These are phyloP conservation scores for Aspergillus niger DNA, from an alignment of 2,329 filamentous ascomycete genomes.

Conservation along the genomic window DNA sequence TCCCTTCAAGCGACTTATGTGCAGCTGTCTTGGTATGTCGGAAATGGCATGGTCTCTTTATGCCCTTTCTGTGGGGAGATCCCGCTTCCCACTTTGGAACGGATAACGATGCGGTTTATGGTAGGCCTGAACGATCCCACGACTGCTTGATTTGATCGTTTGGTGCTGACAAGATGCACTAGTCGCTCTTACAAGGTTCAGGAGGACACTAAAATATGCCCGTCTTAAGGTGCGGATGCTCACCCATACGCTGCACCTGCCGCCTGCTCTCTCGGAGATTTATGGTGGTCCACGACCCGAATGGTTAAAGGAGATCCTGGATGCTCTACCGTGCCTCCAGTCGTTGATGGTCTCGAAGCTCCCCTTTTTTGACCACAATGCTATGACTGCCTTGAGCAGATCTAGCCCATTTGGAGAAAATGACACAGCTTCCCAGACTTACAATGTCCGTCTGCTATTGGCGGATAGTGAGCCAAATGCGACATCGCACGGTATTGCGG, in stretches of 20 bases:
- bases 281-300: conserved; percentile 61
- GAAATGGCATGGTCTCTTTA: conserved; percentile 61
- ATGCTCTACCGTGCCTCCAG: conserved; percentile 60
- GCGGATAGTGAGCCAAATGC: conserved; percentile 60
- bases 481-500: conserved; percentile 57
- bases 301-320: conserved; percentile 62
- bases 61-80: conserved; percentile 63
- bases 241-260: conserved; percentile 64
- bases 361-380: conserved; percentile 64
- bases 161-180: conserved; percentile 16
- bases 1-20: conserved; percentile 59
- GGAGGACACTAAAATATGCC: conserved; percentile 57
- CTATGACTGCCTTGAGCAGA: conserved; percentile 53
- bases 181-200: conserved; percentile 63
- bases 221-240: conserved; percentile 55
- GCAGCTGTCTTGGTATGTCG: conserved; percentile 58
- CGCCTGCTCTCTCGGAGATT: conserved; percentile 61
- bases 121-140: conserved; percentile 29
- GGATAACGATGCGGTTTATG: conserved; percentile 62
- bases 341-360: conserved; percentile 60
- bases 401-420: conserved; percentile 15
- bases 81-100: conserved; percentile 64
- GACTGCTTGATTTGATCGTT: not conserved
- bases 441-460: conserved; percentile 57
- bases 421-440: conserved; percentile 29